Evolutionary conservation across 148 eudicot genomes (phyloP).

Genomic region (Rhododendron molle): DNA sequence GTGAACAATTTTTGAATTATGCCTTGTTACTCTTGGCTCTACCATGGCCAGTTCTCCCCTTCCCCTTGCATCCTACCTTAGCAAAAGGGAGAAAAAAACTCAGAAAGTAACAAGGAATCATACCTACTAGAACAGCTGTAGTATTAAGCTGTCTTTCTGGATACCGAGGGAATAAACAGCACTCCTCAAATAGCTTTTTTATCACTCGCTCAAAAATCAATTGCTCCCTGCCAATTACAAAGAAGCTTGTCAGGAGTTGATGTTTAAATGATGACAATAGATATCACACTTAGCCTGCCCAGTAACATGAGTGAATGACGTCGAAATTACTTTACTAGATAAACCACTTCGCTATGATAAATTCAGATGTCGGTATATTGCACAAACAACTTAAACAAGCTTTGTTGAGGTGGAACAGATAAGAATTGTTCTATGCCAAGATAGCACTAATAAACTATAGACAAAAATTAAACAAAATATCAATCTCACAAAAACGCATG

Average conservation of each 20-base stretch:
- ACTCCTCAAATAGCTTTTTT: slow-evolving; percentile 8
- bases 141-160: slow-evolving; percentile 9
- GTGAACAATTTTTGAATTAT: not conserved
- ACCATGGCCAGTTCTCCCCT: not conserved
- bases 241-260: not conserved
- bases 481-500: not conserved
- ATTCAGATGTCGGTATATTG: not conserved
- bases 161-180: slow-evolving; percentile 1
- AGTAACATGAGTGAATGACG: not conserved
- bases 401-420: not conserved
- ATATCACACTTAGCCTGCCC: not conserved
- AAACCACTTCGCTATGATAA: not conserved
- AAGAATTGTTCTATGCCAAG: not conserved
- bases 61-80: not conserved
- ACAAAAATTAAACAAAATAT: not conserved
- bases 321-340: not conserved
- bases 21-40: not conserved
- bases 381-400: not conserved
- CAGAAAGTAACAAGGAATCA: not conserved
- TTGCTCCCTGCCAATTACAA: slow-evolving; percentile 5
- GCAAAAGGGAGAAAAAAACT: not conserved
- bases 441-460: not conserved
- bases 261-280: not conserved
- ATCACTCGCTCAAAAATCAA: not conserved
- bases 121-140: slow-evolving; percentile 5